phyloP scores from a whole-genome alignment of 129 eudicot species.

The Glebionis coronaria region DNA sequence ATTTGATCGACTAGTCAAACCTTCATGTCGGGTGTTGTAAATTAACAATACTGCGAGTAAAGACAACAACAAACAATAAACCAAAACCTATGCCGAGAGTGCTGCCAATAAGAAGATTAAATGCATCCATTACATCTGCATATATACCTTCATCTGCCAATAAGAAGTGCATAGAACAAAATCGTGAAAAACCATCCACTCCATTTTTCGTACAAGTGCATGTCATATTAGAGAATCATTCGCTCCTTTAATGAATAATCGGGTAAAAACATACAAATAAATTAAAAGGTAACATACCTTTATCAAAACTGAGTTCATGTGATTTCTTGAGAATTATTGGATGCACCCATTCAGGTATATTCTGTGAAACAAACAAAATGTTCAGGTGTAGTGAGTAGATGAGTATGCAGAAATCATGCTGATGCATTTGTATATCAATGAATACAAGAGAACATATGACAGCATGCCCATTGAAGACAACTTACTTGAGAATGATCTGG shows the following conservation, averaged over 20 bases:
- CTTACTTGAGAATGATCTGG: too few relatives aligned
- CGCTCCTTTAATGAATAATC: neutral
- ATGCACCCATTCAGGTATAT: neutral
- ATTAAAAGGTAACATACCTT: neutral
- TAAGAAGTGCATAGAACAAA: neutral
- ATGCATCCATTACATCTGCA: neutral
- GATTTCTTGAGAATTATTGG: neutral
- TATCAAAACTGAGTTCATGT: neutral
- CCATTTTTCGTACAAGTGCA: neutral
- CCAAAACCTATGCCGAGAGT: too few relatives aligned
- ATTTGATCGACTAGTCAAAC: too few relatives aligned
- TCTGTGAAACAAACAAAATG: too few relatives aligned
- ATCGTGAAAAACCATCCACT: neutral
- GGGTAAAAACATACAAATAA: neutral
- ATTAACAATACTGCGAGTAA: too few relatives aligned
- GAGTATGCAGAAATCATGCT: neutral
- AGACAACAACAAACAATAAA: too few relatives aligned
- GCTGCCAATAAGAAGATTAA: too few relatives aligned
- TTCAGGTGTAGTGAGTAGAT: neutral
- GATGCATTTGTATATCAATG: neutral
- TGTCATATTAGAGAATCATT: neutral
- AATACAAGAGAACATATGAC: neutral
- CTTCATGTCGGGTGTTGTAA: too few relatives aligned
- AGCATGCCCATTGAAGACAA: neutral
- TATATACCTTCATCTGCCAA: too few relatives aligned